These are phyloP conservation scores for Cryptosporidium ryanae DNA, from an alignment of 169 alveolate species.

Conservation along the genomic window DNA sequence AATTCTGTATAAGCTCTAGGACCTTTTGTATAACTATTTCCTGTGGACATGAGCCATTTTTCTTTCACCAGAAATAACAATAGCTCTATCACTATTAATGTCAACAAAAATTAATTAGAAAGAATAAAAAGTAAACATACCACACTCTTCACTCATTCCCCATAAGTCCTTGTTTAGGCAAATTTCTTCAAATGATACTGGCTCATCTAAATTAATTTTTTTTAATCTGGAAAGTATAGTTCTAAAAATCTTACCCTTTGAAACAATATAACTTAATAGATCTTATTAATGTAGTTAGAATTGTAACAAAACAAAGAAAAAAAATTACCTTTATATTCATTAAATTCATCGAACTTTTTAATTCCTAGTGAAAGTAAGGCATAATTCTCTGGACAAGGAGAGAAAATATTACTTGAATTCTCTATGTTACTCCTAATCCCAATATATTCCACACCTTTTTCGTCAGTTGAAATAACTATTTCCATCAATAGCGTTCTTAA, in stretches of 20 bases:
- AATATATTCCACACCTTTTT: slow-evolving; percentile 10
- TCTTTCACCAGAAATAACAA: slow-evolving; percentile 40
- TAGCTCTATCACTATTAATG: slow-evolving; percentile 5
- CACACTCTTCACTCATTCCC: neutral
- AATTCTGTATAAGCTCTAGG: slow-evolving; percentile 67
- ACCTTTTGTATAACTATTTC: slow-evolving; percentile 46
- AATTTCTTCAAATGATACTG: slow-evolving; percentile 32
- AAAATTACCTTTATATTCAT: slow-evolving; percentile 31
- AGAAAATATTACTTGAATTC: neutral
- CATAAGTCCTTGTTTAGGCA: neutral
- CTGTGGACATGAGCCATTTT: slow-evolving; percentile 14
- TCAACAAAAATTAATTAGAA: neutral
- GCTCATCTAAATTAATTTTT: slow-evolving; percentile 1
- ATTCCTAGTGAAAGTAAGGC: slow-evolving; percentile 49
- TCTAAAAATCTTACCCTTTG: slow-evolving; percentile 21
- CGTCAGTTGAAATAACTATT: neutral
- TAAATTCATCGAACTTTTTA: slow-evolving; percentile 15
- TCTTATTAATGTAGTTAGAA: neutral
- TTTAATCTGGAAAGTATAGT: neutral
- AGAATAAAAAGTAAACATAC: slow-evolving; percentile 13
- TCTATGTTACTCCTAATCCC: slow-evolving; percentile 36
- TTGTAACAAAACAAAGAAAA: neutral
- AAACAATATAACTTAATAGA: neutral
- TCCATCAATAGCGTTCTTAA: slow-evolving; percentile 41
- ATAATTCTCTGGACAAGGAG: neutral